Percentiles rank a stretch among this genome's conserved stretches.
These are phyloP conservation scores for Phytophthora europaea DNA, from an alignment of 352 stramenopile genomes.

Conservation along the genomic window DNA sequence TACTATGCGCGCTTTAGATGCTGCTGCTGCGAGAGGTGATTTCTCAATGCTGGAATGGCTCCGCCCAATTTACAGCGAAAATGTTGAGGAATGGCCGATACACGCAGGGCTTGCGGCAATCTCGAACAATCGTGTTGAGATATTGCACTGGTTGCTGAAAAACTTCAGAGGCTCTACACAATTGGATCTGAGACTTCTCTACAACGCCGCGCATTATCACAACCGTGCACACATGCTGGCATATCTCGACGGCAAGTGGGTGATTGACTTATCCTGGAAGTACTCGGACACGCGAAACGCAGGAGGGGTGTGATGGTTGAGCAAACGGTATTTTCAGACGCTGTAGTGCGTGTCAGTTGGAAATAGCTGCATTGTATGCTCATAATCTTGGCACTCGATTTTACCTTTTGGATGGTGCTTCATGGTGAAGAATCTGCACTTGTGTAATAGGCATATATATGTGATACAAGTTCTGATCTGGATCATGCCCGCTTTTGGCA, in stretches of 20 bases:
- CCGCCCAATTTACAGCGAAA: background rate
- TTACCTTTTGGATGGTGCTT: background rate
- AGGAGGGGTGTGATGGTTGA: background rate
- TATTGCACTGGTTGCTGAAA: slow-evolving; percentile 38
- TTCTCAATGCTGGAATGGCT: slow-evolving; percentile 43
- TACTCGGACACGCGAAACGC: background rate
- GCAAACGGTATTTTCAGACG: background rate
- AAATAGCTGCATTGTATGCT: background rate
- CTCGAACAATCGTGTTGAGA: slow-evolving; percentile 31
- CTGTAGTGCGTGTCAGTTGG: background rate
- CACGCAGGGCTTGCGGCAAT: slow-evolving; percentile 32
- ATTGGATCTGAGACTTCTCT: slow-evolving; percentile 28
- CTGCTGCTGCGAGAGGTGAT: slow-evolving; percentile 24
- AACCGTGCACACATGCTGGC: slow-evolving; percentile 35
- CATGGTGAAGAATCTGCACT: background rate
- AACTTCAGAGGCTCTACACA: slow-evolving; percentile 1
- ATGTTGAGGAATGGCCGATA: slow-evolving; percentile 25
- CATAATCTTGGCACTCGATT: background rate
- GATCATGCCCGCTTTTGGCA: too few relatives aligned
- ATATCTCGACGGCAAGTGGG: slow-evolving; percentile 33
- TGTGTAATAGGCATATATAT: too few relatives aligned
- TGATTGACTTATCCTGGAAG: background rate
- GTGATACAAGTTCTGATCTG: too few relatives aligned
- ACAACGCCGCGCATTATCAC: slow-evolving; percentile 27
- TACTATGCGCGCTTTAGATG: slow-evolving; percentile 32